phyloP scores from a whole-genome alignment of 2,329 filamentous ascomycete genomes.

The Claviceps monticola region DNA sequence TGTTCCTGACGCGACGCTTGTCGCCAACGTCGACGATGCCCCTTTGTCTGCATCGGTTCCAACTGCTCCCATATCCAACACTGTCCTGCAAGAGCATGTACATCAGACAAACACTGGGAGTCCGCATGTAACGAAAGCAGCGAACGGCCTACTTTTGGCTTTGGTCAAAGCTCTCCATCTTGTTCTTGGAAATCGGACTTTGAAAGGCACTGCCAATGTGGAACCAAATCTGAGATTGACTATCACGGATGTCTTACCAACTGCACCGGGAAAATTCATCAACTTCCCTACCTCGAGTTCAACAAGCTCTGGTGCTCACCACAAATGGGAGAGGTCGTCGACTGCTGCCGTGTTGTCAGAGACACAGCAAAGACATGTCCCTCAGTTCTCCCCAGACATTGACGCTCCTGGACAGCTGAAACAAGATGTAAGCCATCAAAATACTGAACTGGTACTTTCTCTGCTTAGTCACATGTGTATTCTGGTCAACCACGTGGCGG shows the following conservation, averaged over 20 bases:
- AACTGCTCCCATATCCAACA: neutral
- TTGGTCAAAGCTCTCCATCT: slow-evolving; percentile 8
- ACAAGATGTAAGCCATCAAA: neutral
- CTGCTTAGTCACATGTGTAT: slow-evolving; percentile 9
- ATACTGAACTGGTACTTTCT: slow-evolving; percentile 4
- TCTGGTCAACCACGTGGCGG: slow-evolving; percentile 9
- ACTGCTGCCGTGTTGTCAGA: neutral
- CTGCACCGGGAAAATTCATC: neutral
- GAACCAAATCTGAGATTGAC: neutral
- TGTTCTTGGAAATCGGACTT: neutral
- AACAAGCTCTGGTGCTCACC: neutral
- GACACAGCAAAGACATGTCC: neutral
- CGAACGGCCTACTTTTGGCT: slow-evolving; percentile 5
- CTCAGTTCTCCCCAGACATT: neutral
- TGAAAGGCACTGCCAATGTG: neutral
- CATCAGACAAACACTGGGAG: neutral
- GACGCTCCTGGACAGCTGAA: neutral
- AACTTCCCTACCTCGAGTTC: neutral
- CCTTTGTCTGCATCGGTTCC: neutral
- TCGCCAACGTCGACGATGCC: too few relatives aligned
- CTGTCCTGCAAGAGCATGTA: neutral
- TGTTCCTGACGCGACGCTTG: neutral
- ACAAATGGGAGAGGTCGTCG: neutral
- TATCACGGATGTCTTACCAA: neutral
- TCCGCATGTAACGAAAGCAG: neutral